A percentile compares a stretch with the other conserved stretches of the same genome.
These are phyloP conservation scores for Podospora conica DNA, from an alignment of 495 filamentous ascomycete species.

Conservation along the genomic window DNA sequence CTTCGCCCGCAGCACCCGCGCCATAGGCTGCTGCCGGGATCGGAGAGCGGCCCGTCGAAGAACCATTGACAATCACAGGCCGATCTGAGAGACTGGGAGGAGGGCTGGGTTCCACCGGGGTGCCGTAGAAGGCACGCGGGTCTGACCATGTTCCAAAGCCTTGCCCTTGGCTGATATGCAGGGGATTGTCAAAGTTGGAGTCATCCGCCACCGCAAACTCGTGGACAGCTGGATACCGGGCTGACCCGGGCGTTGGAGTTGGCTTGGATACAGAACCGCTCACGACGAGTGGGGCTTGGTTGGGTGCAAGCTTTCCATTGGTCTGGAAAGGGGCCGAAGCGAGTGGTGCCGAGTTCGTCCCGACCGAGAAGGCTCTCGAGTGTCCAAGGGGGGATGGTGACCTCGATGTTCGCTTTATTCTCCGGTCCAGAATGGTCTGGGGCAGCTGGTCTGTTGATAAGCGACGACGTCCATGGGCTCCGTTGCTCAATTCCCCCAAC, in stretches of 20 bases:
- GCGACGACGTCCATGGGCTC: slow-evolving; percentile 32
- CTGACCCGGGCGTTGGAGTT: slow-evolving; percentile 8
- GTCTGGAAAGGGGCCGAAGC: slow-evolving; percentile 28
- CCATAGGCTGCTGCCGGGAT: slow-evolving; percentile 4
- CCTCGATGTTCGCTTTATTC: slow-evolving; percentile 45
- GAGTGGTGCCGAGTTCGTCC: slow-evolving; percentile 35
- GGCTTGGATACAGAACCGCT: slow-evolving; percentile 38
- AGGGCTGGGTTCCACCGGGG: slow-evolving; percentile 20
- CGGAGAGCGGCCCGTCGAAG: slow-evolving; percentile 27
- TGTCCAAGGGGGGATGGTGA: slow-evolving; percentile 51
- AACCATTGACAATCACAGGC: slow-evolving; percentile 48
- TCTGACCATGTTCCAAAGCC: slow-evolving; percentile 20
- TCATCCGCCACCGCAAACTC: slow-evolving; percentile 27
- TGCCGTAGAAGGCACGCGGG: slow-evolving; percentile 13
- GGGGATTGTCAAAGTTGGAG: slow-evolving; percentile 32
- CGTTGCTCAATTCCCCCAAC: slow-evolving; percentile 39
- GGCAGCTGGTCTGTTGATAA: slow-evolving; percentile 46
- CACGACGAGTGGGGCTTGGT: slow-evolving; percentile 37
- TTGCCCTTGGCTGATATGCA: slow-evolving; percentile 34
- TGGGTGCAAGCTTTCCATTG: slow-evolving; percentile 25
- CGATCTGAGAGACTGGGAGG: slow-evolving; percentile 31
- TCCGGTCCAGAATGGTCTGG: slow-evolving; percentile 44
- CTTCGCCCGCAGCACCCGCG: slow-evolving; percentile 23
- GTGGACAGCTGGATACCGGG: slow-evolving; percentile 15
- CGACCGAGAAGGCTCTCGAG: slow-evolving; percentile 38